Percentiles rank a stretch among this genome's conserved stretches.
phyloP scores from a whole-genome alignment of 2,329 filamentous ascomycete species.

The Aschersonia sp. region DNA sequence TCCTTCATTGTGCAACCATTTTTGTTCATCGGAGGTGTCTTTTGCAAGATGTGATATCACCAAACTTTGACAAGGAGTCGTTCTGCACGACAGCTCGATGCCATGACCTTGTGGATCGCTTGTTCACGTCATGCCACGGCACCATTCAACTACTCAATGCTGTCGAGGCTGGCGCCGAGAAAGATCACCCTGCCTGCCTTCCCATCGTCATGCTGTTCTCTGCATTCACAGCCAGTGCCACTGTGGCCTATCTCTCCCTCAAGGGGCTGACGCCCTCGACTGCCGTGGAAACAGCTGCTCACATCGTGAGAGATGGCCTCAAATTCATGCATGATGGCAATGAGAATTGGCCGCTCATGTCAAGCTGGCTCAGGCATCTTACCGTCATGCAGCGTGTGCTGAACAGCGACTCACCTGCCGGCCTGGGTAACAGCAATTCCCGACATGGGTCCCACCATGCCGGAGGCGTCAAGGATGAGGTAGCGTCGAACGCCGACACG shows the following conservation, averaged over 20 bases:
- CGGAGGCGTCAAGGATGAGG: conserved; percentile 35
- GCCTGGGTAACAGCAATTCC: neutral
- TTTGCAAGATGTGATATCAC: conserved; percentile 39
- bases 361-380: conserved; percentile 44
- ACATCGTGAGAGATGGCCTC: conserved; percentile 42
- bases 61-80: conserved; percentile 35
- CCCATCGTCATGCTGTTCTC: conserved; percentile 51
- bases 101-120: conserved; percentile 38
- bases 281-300: conserved; percentile 39
- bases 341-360: conserved; percentile 43
- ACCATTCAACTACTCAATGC: conserved; percentile 40
- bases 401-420: conserved; percentile 20
- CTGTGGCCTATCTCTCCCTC: conserved; percentile 46
- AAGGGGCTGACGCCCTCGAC: conserved; percentile 43
- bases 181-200: conserved; percentile 38
- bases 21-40: conserved; percentile 46
- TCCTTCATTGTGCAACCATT: conserved; percentile 44
- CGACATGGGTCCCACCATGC: conserved; percentile 9
- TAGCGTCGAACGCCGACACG: conserved; percentile 37
- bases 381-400: conserved; percentile 47
- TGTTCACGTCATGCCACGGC: conserved; percentile 43
- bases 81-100: conserved; percentile 35
- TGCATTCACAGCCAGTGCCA: conserved; percentile 45
- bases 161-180: conserved; percentile 32
- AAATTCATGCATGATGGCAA: conserved; percentile 44